Conservation (phyloP, 495 filamentous ascomycete genomes). For the Xanthoparmelia taractica region DNA sequence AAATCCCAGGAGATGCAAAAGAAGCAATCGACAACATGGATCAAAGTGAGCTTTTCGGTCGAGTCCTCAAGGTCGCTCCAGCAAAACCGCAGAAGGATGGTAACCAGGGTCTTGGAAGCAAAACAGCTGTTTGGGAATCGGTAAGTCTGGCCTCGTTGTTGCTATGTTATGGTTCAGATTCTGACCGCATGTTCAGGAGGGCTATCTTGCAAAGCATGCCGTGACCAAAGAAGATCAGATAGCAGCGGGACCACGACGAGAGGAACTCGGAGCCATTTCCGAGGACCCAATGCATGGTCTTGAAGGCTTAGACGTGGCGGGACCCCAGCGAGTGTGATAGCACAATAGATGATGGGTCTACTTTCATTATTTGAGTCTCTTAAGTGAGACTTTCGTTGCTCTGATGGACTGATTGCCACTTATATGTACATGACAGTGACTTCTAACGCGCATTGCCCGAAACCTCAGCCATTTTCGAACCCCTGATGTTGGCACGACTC, state of each 20-base stretch:
- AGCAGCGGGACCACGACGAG: slow-evolving; percentile 52
- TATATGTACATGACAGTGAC: slow-evolving; percentile 9
- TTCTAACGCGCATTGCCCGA: slow-evolving; percentile 2
- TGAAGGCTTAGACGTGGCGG: slow-evolving; percentile 87
- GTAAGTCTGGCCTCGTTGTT: slow-evolving; percentile 42
- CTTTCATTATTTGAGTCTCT: not conserved
- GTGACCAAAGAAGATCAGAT: slow-evolving; percentile 77
- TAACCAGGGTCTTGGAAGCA: slow-evolving; percentile 79
- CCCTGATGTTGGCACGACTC: not conserved
- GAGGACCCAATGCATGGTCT: slow-evolving; percentile 94
- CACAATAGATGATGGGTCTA: not conserved
- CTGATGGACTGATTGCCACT: not conserved
- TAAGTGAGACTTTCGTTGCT: not conserved
- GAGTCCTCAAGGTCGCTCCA: slow-evolving; percentile 80
- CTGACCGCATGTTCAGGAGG: slow-evolving; percentile 54
- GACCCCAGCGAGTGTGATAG: slow-evolving; percentile 68
- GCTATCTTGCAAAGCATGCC: slow-evolving; percentile 83
- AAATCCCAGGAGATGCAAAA: slow-evolving; percentile 73
- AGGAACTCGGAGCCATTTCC: slow-evolving; percentile 43
- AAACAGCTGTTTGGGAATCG: slow-evolving; percentile 98
- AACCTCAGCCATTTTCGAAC: not conserved
- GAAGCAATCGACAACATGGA: slow-evolving; percentile 99
- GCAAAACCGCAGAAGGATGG: slow-evolving; percentile 90
- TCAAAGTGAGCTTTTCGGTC: slow-evolving; percentile 88
- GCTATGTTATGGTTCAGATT: not conserved